Percentiles rank a stretch among this genome's conserved stretches.
These are phyloP conservation scores for Cutaneotrichosporon cutaneum DNA, from an alignment of 1,284 basidiomycete species.

Conservation along the genomic window DNA sequence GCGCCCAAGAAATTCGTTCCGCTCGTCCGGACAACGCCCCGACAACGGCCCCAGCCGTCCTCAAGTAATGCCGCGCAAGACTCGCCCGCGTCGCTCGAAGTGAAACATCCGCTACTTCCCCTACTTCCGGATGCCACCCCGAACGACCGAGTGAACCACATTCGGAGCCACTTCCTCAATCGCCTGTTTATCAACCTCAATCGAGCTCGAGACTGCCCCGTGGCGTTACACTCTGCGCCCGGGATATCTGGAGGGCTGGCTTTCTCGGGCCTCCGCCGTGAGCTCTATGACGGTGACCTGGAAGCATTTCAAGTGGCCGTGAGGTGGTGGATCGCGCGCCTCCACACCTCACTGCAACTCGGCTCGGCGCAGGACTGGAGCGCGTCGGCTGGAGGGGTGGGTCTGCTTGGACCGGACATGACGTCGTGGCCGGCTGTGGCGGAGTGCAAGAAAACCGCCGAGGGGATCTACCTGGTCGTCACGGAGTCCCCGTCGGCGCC, in stretches of 20 bases:
- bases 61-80: background rate
- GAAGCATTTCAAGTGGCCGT: slow-evolving; percentile 29
- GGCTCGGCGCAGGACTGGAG: slow-evolving; percentile 34
- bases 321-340: slow-evolving; percentile 37
- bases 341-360: slow-evolving; percentile 29
- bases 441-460: slow-evolving; percentile 15
- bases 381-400: slow-evolving; percentile 18
- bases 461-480: slow-evolving; percentile 23
- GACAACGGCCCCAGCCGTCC: background rate
- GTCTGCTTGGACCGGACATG: slow-evolving; percentile 32
- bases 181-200: slow-evolving; percentile 24
- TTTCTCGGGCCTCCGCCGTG: slow-evolving; percentile 28
- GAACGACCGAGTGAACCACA: slow-evolving; percentile 3
- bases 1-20: background rate
- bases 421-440: slow-evolving; percentile 30
- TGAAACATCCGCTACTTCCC: background rate
- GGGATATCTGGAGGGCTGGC: slow-evolving; percentile 4
- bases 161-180: slow-evolving; percentile 12
- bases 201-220: slow-evolving; percentile 3
- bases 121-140: background rate
- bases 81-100: background rate
- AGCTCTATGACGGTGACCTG: slow-evolving; percentile 16
- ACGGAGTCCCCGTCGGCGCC: background rate
- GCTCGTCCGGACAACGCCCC: background rate
- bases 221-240: background rate